Conservation (phyloP, 148 eudicot species). For the Mesembryanthemum crystallinum region DNA sequence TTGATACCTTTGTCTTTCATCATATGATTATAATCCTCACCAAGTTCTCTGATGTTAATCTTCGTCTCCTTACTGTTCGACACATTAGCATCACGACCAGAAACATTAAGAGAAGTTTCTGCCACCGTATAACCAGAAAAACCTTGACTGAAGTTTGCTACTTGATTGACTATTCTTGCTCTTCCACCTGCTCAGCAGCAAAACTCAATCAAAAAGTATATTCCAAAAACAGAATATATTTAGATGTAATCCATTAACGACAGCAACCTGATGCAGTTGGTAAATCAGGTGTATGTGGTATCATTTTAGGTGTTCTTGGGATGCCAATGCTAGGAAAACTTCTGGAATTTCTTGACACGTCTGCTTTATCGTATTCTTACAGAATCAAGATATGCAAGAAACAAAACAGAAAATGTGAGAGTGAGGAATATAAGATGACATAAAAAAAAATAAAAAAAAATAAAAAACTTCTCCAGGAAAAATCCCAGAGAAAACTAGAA, state of each 20-base stretch:
- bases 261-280: neutral
- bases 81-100: neutral
- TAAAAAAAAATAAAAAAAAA: neutral
- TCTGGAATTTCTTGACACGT: slow-evolving; percentile 9
- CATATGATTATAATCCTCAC: neutral
- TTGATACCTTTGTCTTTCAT: slow-evolving; percentile 11
- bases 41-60: slow-evolving; percentile 3
- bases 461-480: neutral
- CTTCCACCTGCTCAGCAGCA: slow-evolving; percentile 16
- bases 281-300: neutral
- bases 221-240: neutral
- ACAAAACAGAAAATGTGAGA: slow-evolving; percentile 4
- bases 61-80: neutral
- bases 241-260: neutral
- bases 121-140: neutral
- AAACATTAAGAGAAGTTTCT: neutral
- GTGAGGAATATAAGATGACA: neutral
- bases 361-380: slow-evolving; percentile 14
- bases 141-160: neutral
- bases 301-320: neutral
- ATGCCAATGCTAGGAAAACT: neutral
- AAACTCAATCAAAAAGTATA: neutral
- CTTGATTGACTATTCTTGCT: slow-evolving; percentile 11
- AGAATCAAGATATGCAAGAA: neutral
- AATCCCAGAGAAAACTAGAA: neutral